phyloP scores from a whole-genome alignment of 2,329 filamentous ascomycete genomes.

The Colletotrichum sp. region DNA sequence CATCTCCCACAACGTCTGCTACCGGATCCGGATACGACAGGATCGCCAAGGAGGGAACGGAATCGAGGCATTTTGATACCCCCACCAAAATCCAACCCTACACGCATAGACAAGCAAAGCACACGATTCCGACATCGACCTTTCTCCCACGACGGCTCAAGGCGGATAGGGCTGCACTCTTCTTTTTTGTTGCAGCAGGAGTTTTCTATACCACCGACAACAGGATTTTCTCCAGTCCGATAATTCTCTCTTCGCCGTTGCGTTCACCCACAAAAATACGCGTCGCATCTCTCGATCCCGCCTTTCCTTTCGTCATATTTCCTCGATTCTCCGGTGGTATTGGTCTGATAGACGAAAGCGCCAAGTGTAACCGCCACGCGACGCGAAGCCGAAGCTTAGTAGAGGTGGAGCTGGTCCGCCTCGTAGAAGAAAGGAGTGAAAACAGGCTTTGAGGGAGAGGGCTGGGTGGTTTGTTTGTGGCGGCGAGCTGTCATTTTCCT shows the following conservation, averaged over 20 bases:
- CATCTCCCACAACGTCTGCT: constrained; percentile 19
- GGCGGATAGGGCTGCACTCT: constrained; percentile 1
- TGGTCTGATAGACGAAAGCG: constrained; percentile 11
- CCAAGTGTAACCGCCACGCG: neutral
- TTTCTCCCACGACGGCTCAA: constrained; percentile 2
- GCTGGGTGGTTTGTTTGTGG: neutral
- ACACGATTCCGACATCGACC: constrained; percentile 18
- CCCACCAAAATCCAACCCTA: constrained; percentile 21
- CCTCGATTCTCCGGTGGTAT: constrained; percentile 3
- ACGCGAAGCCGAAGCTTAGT: neutral
- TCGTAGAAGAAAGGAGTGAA: neutral
- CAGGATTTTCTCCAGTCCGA: neutral
- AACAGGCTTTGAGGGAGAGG: neutral
- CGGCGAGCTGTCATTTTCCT: constrained; percentile 8
- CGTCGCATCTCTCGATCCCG: constrained; percentile 2
- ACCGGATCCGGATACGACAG: constrained; percentile 15
- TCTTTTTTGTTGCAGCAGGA: constrained; percentile 1
- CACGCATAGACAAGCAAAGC: constrained; percentile 17
- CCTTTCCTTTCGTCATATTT: constrained; percentile 3
- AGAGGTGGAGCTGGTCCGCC: neutral
- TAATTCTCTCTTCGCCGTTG: neutral
- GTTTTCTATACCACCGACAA: constrained; percentile 16
- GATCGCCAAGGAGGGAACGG: constrained; percentile 20
- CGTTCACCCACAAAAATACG: neutral
- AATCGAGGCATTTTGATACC: constrained; percentile 24